Evolutionary conservation across 805 yeast species (phyloP), one percentile per base, ranked within the genome.

Genomic region (Candida pseudoglaebosa): DNA sequence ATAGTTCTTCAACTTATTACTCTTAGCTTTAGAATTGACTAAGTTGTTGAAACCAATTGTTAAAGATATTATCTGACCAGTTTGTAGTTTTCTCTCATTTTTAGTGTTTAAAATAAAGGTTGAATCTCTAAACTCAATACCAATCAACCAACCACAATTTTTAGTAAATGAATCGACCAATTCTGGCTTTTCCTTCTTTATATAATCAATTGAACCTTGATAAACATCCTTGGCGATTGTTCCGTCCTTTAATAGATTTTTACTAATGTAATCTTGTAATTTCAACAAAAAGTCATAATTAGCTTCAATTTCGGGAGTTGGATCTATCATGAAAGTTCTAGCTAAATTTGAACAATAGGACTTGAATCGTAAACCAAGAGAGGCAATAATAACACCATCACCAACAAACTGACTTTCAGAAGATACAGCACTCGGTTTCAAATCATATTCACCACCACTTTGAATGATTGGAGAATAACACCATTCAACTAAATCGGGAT

Each of bases 391-490:
- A 24, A 85, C 88, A 17, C 95, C 91, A 32, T 67, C 67, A 6
- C 86, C 83, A 35, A 75, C 73, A 37, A 84, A 67, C 47, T 75
- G 77, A 32, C 77, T 76, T 43, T 78, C 74, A 37, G 78, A 77
- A 1, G 95, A 82, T 41, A 80, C 77, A 1, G 95, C 95, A 41
- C 91, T 80, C 31, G 95, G 90, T 52, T 75, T 81, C 54, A 90
- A 69, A 59, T 89, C 95, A 54, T 80, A 90, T 39, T 80, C 78
- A 24, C 87, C 88, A 39, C 95, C 95, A 49, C 95, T 83, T 65
- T 88, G 95, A 38, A 89, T 75, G 37, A 89, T 85, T 20, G 98
- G 97, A 39, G 89, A 79, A 60, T 86, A 88, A 48, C 95, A 85
- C 96, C 97, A 91, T 58, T 91, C 98, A 15, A 91, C 65, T 46